A percentile compares a stretch with the other conserved stretches of the same genome.
These are phyloP conservation scores for Pythium myriotylum DNA, from an alignment of 352 stramenopile genomes.

Conservation along the genomic window DNA sequence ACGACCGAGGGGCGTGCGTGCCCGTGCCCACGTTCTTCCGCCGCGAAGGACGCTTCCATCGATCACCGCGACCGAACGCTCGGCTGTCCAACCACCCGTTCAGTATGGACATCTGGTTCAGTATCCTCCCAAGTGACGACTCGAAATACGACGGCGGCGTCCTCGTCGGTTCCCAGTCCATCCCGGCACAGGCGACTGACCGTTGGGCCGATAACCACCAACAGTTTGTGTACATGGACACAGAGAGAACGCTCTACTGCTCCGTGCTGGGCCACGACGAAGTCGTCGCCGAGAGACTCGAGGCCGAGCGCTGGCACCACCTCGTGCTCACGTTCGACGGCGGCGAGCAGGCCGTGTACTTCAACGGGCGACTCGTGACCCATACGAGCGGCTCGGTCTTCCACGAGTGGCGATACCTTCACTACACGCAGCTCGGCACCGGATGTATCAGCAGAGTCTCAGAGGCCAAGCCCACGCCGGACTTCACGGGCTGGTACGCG, in stretches of 20 bases:
- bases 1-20: slow-evolving; percentile 21
- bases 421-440: slow-evolving; percentile 56
- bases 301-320: slow-evolving; percentile 18
- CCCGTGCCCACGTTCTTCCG: slow-evolving; percentile 26
- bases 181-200: slow-evolving; percentile 9
- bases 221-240: slow-evolving; percentile 32
- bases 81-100: slow-evolving; percentile 23
- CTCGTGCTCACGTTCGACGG: slow-evolving; percentile 19
- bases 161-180: slow-evolving; percentile 33
- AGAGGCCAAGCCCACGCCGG: slow-evolving; percentile 43
- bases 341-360: slow-evolving; percentile 22
- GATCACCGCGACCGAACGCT: not conserved
- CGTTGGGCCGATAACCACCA: slow-evolving; percentile 27
- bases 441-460: slow-evolving; percentile 58
- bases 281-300: slow-evolving; percentile 11
- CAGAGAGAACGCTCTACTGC: slow-evolving; percentile 30
- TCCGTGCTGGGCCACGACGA: slow-evolving; percentile 24
- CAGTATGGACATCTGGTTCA: slow-evolving; percentile 34
- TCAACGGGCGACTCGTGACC: slow-evolving; percentile 2
- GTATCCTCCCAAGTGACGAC: slow-evolving; percentile 24
- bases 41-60: slow-evolving; percentile 9
- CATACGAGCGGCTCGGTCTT: slow-evolving; percentile 17
- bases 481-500: slow-evolving; percentile 69
- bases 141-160: slow-evolving; percentile 27
- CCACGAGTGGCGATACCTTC: slow-evolving; percentile 45